These are phyloP conservation scores for Rubia peregrina DNA, from an alignment of 305 asterid species.

Conservation along the genomic window DNA sequence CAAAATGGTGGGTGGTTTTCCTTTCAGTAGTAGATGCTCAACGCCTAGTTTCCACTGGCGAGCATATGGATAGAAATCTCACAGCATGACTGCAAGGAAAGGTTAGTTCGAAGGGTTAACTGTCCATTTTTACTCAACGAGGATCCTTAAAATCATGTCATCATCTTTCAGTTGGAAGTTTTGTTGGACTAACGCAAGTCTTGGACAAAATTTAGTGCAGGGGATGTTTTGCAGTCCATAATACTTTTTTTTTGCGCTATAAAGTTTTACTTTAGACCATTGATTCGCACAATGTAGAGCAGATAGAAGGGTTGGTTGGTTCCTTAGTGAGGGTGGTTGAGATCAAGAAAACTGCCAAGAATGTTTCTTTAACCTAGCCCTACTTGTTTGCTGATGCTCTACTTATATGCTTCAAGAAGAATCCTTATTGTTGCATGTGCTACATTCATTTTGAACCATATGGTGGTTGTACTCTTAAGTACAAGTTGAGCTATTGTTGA, in stretches of 20 bases:
- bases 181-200: neutral
- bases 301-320: slow-evolving; percentile 15
- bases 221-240: neutral
- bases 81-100: neutral
- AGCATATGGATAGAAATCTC: slow-evolving; percentile 9
- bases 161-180: too few relatives aligned
- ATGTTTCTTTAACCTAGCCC: slow-evolving; percentile 7
- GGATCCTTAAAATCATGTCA: too few relatives aligned
- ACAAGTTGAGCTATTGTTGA: neutral
- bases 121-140: too few relatives aligned
- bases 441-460: slow-evolving; percentile 4
- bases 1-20: neutral
- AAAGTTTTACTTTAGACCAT: neutral
- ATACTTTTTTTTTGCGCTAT: too few relatives aligned
- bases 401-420: slow-evolving; percentile 7
- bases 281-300: slow-evolving; percentile 11
- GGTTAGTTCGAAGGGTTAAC: neutral
- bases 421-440: slow-evolving; percentile 25
- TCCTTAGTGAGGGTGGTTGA: slow-evolving; percentile 13
- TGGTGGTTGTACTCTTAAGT: neutral
- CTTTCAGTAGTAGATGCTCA: neutral
- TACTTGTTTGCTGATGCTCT: neutral
- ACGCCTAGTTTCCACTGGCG: neutral
- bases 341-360: slow-evolving; percentile 4
- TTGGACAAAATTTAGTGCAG: neutral